Evolutionary conservation across 164 flowering plant species (phyloP).

Genomic region (Berberis vulgaris): DNA sequence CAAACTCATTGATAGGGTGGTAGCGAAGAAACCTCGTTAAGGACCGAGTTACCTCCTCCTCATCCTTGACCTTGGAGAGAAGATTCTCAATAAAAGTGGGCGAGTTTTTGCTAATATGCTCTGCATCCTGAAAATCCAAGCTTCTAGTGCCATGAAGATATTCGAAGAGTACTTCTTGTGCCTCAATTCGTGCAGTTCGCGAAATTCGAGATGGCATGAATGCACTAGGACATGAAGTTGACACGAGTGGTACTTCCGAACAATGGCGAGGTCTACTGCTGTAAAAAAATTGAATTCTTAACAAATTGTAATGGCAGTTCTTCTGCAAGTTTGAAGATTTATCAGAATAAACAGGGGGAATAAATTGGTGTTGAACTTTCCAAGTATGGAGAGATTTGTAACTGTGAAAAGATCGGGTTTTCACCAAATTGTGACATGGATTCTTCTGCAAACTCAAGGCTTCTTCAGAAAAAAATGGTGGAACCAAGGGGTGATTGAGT

Average conservation of each 20-base stretch:
- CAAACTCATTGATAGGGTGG: conserved; percentile 80
- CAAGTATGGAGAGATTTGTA: too few relatives aligned
- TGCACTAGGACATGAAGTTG: conserved; percentile 9
- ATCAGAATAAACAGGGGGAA: neutral
- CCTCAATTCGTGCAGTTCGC: conserved; percentile 31
- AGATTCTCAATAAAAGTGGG: conserved; percentile 46
- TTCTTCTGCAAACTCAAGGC: too few relatives aligned
- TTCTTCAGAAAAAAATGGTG: too few relatives aligned
- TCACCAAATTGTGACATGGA: too few relatives aligned
- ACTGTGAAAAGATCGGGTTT: too few relatives aligned
- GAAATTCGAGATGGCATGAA: conserved; percentile 16
- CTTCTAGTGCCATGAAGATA: conserved; percentile 61
- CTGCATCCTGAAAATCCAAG: conserved; percentile 56
- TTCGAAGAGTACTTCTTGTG: conserved; percentile 48
- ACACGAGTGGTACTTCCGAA: neutral
- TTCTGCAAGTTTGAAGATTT: neutral
- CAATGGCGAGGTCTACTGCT: conserved; percentile 9
- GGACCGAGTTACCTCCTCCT: conserved; percentile 24
- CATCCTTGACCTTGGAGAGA: conserved; percentile 23
- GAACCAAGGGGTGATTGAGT: too few relatives aligned
- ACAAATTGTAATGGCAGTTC: conserved; percentile 4
- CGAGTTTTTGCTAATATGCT: conserved; percentile 57
- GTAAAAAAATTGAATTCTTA: conserved; percentile 17
- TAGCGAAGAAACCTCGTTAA: conserved; percentile 46
- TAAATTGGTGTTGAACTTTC: neutral